Conservation (phyloP, 106 monocot genomes). For the Agapanthus africanus region DNA sequence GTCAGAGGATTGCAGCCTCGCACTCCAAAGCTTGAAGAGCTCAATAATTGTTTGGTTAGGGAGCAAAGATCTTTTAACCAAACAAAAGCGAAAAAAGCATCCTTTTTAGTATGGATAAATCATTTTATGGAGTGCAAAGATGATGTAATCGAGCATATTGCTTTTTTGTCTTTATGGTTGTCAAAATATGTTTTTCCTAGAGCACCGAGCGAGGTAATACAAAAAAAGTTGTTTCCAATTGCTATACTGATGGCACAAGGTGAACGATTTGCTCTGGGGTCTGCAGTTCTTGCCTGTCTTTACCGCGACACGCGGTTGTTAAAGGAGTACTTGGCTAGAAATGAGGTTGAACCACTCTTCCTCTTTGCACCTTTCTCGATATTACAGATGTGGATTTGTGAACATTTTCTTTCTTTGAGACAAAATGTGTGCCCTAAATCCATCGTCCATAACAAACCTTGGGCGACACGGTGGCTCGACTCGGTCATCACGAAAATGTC, state of each 20-base stretch:
- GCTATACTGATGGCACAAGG: conserved; percentile 46
- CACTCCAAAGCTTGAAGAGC: conserved; percentile 15
- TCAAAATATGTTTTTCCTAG: conserved; percentile 54
- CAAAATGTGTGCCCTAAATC: conserved; percentile 26
- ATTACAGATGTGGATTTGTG: conserved; percentile 69
- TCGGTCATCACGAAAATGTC: conserved; percentile 27
- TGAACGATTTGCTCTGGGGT: conserved; percentile 40
- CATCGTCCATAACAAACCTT: conserved; percentile 25
- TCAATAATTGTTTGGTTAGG: conserved; percentile 23
- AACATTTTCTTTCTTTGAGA: conserved; percentile 43
- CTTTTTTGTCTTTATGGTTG: conserved; percentile 67
- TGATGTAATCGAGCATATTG: conserved; percentile 45
- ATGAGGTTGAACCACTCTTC: background rate
- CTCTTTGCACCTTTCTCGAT: conserved; percentile 47
- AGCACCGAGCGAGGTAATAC: conserved; percentile 36
- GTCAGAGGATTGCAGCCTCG: conserved; percentile 9
- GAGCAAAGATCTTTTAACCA: conserved; percentile 42
- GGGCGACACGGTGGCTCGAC: conserved; percentile 52
- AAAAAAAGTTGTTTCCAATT: conserved; percentile 40
- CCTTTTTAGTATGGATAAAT: conserved; percentile 49
- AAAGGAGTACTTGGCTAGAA: conserved; percentile 1
- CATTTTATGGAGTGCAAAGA: conserved; percentile 43
- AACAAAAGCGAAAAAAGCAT: conserved; percentile 53
- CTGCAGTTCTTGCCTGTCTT: conserved; percentile 41
- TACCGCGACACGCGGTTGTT: conserved; percentile 41